Base-by-base conservation (phyloP, 805 yeast genomes). In the Myxozyma mucilagina region DNA sequence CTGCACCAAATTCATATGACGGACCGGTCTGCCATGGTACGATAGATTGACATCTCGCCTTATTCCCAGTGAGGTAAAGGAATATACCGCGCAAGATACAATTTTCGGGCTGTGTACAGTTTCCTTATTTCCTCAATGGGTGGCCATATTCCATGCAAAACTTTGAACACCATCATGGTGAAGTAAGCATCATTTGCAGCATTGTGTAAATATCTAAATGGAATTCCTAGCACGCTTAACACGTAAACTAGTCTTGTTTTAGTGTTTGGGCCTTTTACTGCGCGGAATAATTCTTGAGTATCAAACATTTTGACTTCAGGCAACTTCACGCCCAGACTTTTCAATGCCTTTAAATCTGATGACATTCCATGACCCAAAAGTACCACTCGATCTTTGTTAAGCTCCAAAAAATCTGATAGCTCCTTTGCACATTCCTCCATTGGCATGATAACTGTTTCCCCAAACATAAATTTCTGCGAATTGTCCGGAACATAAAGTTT, bases 131-230 rank as follows among this genome's bases (percentile, higher is more conserved):
- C n/a, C 18, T 41, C 18, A 5, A n/a, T 8, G 5, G 8, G 9
- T 20, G n/a, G 14, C 11, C 16, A 45, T n/a, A 8, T 31, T 9
- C 49, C 49, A 16, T 49, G 38, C 41, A 49, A 2, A 14, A 10
- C 6, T 13, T 29, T 14, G 18, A 49, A 32, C n/a, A 38, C 53
- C 44, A 13, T 20, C 18, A 49, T 5, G 9, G 53, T 49, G 34
- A 29, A 49, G 20, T 32, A 49, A 13, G 53, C 53, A 32, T 49
- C 53, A 49, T 49, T 49, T 31, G 43, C 53, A 4, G 53, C 53
- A 49, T 49, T 49, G 10, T 49, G 53, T 13, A 49, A 29, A 10
- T 14, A 14, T 18, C 34, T 13, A 18, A 4, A 4, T 29, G 31
- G 11, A 35, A 49, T 32, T 13, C 11, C 38, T 14, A 49, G 53